Conservation (phyloP, 345 rosid genomes). For the Turritis glabra region DNA sequence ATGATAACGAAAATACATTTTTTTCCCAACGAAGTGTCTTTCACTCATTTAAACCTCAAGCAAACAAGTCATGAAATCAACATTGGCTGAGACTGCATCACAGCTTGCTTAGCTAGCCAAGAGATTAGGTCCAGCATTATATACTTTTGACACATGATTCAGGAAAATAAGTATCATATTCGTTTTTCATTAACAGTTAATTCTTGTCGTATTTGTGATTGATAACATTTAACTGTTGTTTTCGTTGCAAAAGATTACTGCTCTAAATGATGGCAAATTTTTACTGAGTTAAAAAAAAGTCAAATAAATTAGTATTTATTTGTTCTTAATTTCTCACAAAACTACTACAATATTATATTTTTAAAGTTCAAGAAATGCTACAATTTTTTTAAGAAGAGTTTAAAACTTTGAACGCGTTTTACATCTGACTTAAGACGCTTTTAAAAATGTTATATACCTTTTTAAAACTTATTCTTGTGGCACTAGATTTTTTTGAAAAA, state of each 20-base stretch:
- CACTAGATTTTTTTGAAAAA: too few species aligned
- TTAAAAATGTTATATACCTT: background rate
- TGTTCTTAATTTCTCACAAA: background rate
- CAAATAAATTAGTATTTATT: background rate
- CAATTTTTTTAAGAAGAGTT: background rate
- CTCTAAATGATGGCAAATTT: background rate
- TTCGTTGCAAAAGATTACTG: background rate
- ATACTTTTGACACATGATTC: background rate
- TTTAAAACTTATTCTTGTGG: background rate
- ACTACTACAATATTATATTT: background rate
- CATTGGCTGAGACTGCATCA: background rate
- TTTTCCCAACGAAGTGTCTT: background rate
- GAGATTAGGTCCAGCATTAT: background rate
- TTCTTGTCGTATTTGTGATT: background rate
- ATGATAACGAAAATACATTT: background rate
- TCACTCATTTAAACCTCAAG: background rate
- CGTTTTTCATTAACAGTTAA: background rate
- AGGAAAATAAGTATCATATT: background rate
- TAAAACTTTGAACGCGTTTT: background rate
- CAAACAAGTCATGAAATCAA: background rate
- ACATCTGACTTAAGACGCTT: background rate
- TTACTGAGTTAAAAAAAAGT: background rate
- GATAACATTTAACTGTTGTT: background rate
- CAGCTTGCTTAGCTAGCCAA: background rate
- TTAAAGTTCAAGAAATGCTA: background rate